phyloP scores from a whole-genome alignment of 257 asterid genomes.

The Forsythia viridissima region DNA sequence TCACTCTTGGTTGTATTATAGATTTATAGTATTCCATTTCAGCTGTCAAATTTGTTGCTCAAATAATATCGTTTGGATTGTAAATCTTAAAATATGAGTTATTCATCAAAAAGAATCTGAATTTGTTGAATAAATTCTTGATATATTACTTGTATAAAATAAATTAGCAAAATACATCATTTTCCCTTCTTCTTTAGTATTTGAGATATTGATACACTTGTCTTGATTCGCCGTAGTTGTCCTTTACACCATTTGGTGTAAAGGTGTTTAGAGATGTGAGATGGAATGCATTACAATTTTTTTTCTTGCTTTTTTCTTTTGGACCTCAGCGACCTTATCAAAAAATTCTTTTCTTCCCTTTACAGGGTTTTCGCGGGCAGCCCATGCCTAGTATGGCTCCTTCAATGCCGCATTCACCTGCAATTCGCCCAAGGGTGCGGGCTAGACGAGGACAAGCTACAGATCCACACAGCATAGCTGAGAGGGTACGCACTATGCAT shows the following conservation, averaged over 20 bases:
- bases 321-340: conserved; percentile 15
- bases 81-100: background rate
- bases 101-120: background rate
- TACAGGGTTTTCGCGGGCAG: conserved; percentile 86
- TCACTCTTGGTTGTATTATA: too few species aligned
- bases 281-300: background rate
- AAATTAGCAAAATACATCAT: background rate
- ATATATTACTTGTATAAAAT: background rate
- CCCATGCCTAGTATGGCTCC: conserved; percentile 61
- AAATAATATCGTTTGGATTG: background rate
- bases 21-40: background rate
- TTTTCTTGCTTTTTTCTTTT: background rate
- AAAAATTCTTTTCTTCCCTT: background rate
- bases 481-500: conserved; percentile 60
- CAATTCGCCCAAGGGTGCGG: conserved; percentile 90
- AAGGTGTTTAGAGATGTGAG: conserved; percentile 17
- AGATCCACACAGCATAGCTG: conserved; percentile 99
- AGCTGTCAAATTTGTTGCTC: background rate
- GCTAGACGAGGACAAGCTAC: conserved; percentile 99
- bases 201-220: background rate
- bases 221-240: background rate
- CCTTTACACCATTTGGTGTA: background rate
- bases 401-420: conserved; percentile 76
- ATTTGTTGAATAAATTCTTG: background rate
- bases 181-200: background rate